Evolutionary conservation across 2,329 filamentous ascomycete species (phyloP).

Genomic region (Aspergillus luchuensis): DNA sequence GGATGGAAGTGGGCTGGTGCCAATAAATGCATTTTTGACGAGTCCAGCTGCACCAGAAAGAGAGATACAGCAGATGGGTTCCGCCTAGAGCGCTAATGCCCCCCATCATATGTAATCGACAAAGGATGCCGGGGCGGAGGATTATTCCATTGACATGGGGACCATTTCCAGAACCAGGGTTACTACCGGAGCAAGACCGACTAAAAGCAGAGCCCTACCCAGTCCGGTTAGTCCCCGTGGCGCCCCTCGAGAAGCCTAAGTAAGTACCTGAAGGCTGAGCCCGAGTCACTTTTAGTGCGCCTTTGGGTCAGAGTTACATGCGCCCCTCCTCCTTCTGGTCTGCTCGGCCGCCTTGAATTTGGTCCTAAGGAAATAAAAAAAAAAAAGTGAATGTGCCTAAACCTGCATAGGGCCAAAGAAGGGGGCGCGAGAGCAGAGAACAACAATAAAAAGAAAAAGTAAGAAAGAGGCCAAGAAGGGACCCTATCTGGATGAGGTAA

Average conservation of each 20-base stretch:
- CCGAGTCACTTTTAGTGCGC: not conserved
- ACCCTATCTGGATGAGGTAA: not conserved
- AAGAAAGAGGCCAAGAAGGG: too few relatives aligned
- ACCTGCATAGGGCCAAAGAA: slow-evolving; percentile 4
- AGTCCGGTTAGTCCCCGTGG: slow-evolving; percentile 1
- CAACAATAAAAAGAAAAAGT: too few relatives aligned
- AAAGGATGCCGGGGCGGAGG: slow-evolving; percentile 5
- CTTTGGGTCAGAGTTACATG: too few relatives aligned
- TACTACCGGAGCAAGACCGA: slow-evolving; percentile 3
- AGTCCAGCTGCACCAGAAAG: slow-evolving; percentile 15
- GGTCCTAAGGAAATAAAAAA: not conserved
- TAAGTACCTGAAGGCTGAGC: slow-evolving; percentile 9
- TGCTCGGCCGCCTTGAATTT: not conserved
- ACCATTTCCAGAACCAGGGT: slow-evolving; percentile 16
- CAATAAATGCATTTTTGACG: slow-evolving; percentile 17
- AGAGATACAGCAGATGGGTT: slow-evolving; percentile 12
- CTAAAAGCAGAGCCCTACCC: not conserved
- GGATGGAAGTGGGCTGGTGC: not conserved
- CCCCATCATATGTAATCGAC: slow-evolving; percentile 4
- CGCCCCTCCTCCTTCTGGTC: not conserved
- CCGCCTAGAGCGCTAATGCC: slow-evolving; percentile 1
- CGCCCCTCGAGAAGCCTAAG: not conserved
- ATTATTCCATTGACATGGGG: slow-evolving; percentile 11
- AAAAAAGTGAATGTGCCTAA: not conserved
- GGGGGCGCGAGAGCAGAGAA: not conserved